Evolutionary conservation across 805 yeast genomes (phyloP).

Genomic region (Phaffomyces opuntiae): DNA sequence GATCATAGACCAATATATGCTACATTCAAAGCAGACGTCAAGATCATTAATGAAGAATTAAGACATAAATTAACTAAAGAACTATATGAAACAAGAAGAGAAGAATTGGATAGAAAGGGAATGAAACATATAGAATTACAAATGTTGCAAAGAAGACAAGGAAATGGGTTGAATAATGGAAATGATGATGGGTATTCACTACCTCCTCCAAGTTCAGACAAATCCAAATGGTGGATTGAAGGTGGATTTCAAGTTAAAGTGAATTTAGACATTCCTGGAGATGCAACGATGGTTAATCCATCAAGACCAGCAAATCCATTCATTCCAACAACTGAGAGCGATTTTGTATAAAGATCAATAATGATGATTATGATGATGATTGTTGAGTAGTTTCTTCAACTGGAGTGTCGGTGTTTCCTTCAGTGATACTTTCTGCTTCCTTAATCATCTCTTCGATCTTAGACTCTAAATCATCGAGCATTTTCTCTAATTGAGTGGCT

Average conservation of each 20-base stretch:
- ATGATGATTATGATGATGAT: background rate
- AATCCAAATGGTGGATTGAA: conserved; percentile 87
- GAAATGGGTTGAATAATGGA: conserved; percentile 16
- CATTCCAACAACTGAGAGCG: conserved; percentile 32
- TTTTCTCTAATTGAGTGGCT: conserved; percentile 51
- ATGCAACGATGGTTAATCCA: conserved; percentile 55
- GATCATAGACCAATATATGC: conserved; percentile 92
- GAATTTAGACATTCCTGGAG: conserved; percentile 31
- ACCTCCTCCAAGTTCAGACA: conserved; percentile 87
- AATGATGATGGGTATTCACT: conserved; percentile 30
- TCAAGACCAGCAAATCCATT: conserved; percentile 69
- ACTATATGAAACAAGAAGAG: conserved; percentile 42
- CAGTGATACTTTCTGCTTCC: conserved; percentile 33
- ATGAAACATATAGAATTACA: conserved; percentile 1
- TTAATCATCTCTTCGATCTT: conserved; percentile 51
- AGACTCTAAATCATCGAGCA: conserved; percentile 58
- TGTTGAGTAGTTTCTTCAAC: too few species aligned
- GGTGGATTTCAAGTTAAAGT: conserved; percentile 58
- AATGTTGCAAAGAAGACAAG: conserved; percentile 14
- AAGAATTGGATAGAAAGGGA: conserved; percentile 8
- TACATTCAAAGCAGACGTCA: conserved; percentile 53
- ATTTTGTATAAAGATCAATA: conserved; percentile 6
- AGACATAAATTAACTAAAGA: conserved; percentile 45
- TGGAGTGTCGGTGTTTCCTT: background rate
- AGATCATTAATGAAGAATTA: conserved; percentile 53